Conservation (phyloP, 163 green algal species). For the Scenedesmus sp. region DNA sequence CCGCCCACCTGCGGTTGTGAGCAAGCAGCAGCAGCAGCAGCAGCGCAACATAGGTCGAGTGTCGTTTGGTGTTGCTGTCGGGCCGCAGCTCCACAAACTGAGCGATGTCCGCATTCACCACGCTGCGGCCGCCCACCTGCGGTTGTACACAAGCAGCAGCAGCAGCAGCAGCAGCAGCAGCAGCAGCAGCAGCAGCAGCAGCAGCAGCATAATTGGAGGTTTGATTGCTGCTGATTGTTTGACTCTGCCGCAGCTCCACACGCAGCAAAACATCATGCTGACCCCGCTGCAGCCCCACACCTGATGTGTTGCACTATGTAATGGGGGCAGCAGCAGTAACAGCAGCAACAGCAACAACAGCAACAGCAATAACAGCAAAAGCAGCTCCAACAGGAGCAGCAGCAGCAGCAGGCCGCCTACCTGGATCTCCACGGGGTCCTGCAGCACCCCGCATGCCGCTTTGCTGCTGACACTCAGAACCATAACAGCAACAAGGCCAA, state of each 20-base stretch:
- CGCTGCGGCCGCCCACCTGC: conserved; percentile 91
- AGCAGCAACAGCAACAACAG: too few relatives aligned
- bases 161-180: background rate
- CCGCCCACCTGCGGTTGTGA: conserved; percentile 84
- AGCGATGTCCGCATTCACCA: conserved; percentile 97
- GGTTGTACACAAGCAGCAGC: background rate
- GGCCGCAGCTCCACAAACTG: conserved; percentile 93
- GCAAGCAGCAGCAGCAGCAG: background rate
- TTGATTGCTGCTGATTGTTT: too few relatives aligned
- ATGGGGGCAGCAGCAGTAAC: too few relatives aligned
- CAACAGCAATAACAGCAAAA: too few relatives aligned
- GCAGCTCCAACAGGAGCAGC: too few relatives aligned
- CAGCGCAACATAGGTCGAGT: background rate
- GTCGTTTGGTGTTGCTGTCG: conserved; percentile 71
- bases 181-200: background rate
- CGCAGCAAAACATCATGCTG: too few relatives aligned
- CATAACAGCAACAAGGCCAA: too few relatives aligned
- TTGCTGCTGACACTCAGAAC: background rate
- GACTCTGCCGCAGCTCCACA: too few relatives aligned
- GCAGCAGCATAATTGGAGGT: background rate
- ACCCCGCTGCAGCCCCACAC: too few relatives aligned
- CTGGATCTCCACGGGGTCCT: too few relatives aligned
- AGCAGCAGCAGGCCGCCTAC: too few relatives aligned
- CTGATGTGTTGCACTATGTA: too few relatives aligned
- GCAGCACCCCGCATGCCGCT: background rate